A percentile compares a stretch with the other conserved stretches of the same genome.
Evolutionary conservation across 176 grass and related monocot genomes (phyloP).

Genomic region (Zizania latifolia): DNA sequence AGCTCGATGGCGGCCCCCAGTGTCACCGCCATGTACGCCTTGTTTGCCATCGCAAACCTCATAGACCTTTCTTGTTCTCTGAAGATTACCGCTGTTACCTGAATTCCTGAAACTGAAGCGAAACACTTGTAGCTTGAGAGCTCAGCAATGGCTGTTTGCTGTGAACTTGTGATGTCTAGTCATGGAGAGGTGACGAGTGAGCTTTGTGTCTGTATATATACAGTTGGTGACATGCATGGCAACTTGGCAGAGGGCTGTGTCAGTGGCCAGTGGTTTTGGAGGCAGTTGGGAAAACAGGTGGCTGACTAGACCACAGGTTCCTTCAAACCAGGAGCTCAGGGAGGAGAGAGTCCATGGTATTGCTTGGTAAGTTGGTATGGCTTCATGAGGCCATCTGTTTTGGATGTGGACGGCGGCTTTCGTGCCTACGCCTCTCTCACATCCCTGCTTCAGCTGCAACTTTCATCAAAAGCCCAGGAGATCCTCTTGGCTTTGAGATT

Average conservation of each 20-base stretch:
- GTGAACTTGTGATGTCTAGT: not conserved
- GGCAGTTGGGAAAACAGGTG: constrained; percentile 25
- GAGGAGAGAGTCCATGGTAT: not conserved
- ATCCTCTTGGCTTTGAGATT: not conserved
- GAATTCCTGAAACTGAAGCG: not conserved
- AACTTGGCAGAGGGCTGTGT: not conserved
- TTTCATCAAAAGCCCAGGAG: not conserved
- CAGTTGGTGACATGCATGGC: not conserved
- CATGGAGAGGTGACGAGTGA: not conserved
- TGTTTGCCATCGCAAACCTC: constrained; percentile 50
- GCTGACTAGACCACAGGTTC: constrained; percentile 46
- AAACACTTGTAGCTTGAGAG: not conserved
- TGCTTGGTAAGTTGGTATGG: too few species aligned
- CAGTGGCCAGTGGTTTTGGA: constrained; percentile 56
- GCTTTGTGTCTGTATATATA: not conserved
- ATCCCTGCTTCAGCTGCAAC: not conserved
- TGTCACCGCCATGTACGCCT: constrained; percentile 49
- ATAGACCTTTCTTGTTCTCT: not conserved
- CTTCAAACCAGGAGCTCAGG: constrained; percentile 40
- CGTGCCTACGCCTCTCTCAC: not conserved
- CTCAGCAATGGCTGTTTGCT: not conserved
- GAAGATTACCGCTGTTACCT: not conserved
- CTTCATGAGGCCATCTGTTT: not conserved
- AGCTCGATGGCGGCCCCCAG: constrained; percentile 52
- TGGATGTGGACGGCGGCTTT: constrained; percentile 16